Base-by-base conservation (phyloP, 108 stramenopile genomes). In the Cyclotella atomus region DNA sequence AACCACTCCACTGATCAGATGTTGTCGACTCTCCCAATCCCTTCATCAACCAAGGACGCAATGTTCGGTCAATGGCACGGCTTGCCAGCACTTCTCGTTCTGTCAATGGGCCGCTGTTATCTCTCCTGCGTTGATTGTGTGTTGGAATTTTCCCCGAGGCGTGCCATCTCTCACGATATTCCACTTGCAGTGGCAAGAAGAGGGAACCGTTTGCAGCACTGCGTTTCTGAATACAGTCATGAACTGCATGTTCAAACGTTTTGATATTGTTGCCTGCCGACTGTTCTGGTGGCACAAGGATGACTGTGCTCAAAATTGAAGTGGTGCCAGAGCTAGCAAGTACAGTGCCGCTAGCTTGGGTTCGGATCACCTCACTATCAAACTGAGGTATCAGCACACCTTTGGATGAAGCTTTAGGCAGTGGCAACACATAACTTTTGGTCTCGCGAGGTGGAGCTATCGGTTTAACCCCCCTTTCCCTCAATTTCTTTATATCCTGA, bases 141-240 rank as follows among this genome's bases (percentile, higher is more conserved):
- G 69, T 53, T 12, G 89, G 89, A 33, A 90, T 90, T 45, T 81
- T 84, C 7, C 89, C 89, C 15, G 83, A 80, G 0, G 78, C 89
- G 68, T 90, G 89, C 69, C 84, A 77, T 25, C 89, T 71, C 52
- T 87, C 85, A 23, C 83, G 83, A 56, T 84, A 87, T n/a, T 85
- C 85, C 4, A 90, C 89, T 38, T 81, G 83, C 17, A 90, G 76
- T 34, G 80, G 80, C 16, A 71, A 34, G 62, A 79, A 70, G 9
- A 65, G 41, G 7, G 82, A 65, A 34, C 68, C 61, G 24, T 59
- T 65, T 34, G 28, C 52, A 27, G 76, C 69, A 46, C 63, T 56
- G 8, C 38, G 56, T 45, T 27, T 19, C 17, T 75, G 32, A 55
- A 77, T 64, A 14, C 59, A 61, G 15, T 65, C 28, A 49, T 55